Conservation (phyloP, 2,329 filamentous ascomycete genomes). For the Aspergillus bombycis region DNA sequence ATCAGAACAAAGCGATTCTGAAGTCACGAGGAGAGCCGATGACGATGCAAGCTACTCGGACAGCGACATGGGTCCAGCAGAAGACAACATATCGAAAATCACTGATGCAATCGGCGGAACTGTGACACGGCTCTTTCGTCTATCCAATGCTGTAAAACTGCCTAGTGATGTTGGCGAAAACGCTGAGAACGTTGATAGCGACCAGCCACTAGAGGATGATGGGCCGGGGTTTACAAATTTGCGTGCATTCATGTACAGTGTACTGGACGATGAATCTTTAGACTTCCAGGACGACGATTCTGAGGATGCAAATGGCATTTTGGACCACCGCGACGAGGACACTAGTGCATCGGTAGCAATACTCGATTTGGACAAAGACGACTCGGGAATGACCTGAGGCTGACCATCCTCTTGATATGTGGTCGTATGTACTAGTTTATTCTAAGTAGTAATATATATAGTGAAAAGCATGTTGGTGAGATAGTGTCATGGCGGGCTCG, state of each 20-base stretch:
- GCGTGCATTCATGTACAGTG: conserved; percentile 36
- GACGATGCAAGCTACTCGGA: conserved; percentile 24
- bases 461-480: too few species aligned
- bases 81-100: conserved; percentile 27
- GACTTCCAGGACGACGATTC: conserved; percentile 2
- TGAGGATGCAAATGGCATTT: conserved; percentile 1
- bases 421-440: too few species aligned
- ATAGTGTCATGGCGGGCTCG: too few species aligned
- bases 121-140: conserved; percentile 31
- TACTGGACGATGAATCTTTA: conserved; percentile 9
- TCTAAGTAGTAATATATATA: too few species aligned
- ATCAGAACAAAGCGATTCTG: conserved; percentile 16
- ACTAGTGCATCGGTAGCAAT: conserved; percentile 6
- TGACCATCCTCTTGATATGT: too few species aligned
- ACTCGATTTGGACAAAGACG: conserved; percentile 15
- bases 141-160: conserved; percentile 35
- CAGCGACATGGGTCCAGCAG: conserved; percentile 19
- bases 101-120: conserved; percentile 29
- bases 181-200: conserved; percentile 27
- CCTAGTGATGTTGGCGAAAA: conserved; percentile 25
- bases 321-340: conserved; percentile 3
- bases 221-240: too few species aligned
- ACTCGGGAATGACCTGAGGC: conserved; percentile 31
- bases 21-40: conserved; percentile 19
- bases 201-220: conserved; percentile 29